phyloP scores from a whole-genome alignment of 2,329 filamentous ascomycete genomes.

The Arachnomyces sp. region DNA sequence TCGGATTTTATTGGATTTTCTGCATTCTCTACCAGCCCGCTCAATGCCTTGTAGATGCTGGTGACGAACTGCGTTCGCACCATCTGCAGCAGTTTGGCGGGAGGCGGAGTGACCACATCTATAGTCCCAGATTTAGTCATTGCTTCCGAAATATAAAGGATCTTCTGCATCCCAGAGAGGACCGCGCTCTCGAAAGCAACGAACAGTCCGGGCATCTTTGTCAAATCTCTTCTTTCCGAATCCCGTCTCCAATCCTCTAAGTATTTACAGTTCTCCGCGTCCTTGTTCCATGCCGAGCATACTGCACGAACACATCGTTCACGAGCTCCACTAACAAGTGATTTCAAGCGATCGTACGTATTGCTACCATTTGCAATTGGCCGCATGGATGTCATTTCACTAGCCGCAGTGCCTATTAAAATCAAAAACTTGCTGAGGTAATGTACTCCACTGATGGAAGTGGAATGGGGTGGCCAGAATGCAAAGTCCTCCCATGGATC shows the following conservation, averaged over 20 bases:
- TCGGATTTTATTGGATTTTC: conserved; percentile 64
- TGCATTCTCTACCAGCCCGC: conserved; percentile 94
- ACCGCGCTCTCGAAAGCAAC: conserved; percentile 76
- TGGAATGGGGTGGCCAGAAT: conserved; percentile 92
- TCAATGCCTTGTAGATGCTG: conserved; percentile 86
- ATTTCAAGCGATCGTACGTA: conserved; percentile 64
- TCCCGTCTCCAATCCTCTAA: conserved; percentile 91
- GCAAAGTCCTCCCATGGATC: conserved; percentile 89
- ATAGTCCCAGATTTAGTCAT: conserved; percentile 64
- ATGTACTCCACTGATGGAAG: conserved; percentile 84
- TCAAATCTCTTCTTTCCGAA: conserved; percentile 74
- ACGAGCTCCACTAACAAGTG: conserved; percentile 67
- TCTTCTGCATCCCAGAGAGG: conserved; percentile 83
- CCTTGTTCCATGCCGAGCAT: conserved; percentile 85
- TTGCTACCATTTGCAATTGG: conserved; percentile 52
- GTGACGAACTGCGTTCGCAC: conserved; percentile 88
- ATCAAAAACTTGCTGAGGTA: conserved; percentile 77
- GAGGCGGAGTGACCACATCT: conserved; percentile 76
- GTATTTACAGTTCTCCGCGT: conserved; percentile 85
- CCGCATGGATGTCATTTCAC: conserved; percentile 71
- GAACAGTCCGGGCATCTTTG: conserved; percentile 83
- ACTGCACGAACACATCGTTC: conserved; percentile 81
- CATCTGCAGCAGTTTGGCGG: conserved; percentile 80
- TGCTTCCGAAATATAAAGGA: conserved; percentile 84
- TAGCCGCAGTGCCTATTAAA: conserved; percentile 77